Evolutionary conservation across 352 stramenopile genomes (phyloP).

Genomic region (Phytophthora pistaciae): DNA sequence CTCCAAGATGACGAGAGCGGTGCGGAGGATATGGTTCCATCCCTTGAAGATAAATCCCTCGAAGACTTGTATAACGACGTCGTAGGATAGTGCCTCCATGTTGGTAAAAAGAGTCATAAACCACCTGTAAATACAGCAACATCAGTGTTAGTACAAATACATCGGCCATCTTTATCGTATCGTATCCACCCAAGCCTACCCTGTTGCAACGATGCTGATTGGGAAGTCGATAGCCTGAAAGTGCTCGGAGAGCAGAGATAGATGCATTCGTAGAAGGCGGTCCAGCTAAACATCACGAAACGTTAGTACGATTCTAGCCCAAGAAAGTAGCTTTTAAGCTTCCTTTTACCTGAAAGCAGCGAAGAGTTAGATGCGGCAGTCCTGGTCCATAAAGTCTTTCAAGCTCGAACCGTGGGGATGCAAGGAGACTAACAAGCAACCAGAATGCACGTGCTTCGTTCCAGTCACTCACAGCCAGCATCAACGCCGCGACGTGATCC

Average conservation of each 20-base stretch:
- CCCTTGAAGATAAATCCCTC: conserved; percentile 76
- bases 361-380: conserved; percentile 66
- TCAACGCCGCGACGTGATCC: conserved; percentile 70
- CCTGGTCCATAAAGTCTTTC: conserved; percentile 67
- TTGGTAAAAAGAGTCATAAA: conserved; percentile 87
- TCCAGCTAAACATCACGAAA: conserved; percentile 48
- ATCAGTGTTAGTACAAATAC: conserved; percentile 1
- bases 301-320: background rate
- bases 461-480: conserved; percentile 76
- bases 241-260: conserved; percentile 55
- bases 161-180: background rate
- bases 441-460: conserved; percentile 75
- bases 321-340: background rate
- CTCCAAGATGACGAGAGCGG: conserved; percentile 66
- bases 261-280: conserved; percentile 46
- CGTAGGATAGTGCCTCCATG: conserved; percentile 75
- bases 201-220: conserved; percentile 73
- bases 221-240: conserved; percentile 71
- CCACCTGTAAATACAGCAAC: conserved; percentile 51
- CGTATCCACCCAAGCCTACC: conserved; percentile 32
- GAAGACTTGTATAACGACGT: conserved; percentile 65
- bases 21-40: conserved; percentile 79
- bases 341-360: conserved; percentile 66
- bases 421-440: conserved; percentile 68
- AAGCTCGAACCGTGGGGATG: conserved; percentile 65